Conservation (phyloP, 2,329 filamentous ascomycete species). For the Arthrobotrys megalospora region DNA sequence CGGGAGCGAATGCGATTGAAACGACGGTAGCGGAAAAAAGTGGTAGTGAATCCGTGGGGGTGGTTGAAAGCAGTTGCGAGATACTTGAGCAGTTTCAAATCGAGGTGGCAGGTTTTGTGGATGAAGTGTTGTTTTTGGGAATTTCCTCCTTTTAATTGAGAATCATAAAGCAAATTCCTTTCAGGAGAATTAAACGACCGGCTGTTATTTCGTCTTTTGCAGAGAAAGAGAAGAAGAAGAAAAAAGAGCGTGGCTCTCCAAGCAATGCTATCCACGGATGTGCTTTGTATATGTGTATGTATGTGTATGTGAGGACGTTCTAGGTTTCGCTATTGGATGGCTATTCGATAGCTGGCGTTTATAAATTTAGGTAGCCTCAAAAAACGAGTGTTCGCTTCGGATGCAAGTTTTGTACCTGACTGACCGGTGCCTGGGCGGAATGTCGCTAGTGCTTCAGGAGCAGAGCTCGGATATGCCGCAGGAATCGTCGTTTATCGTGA, state of each 20-base stretch:
- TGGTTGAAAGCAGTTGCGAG: neutral
- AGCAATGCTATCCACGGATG: neutral
- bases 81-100: neutral
- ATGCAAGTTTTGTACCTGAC: conserved; percentile 15
- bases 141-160: conserved; percentile 36
- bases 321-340: neutral
- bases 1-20: conserved; percentile 6
- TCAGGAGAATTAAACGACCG: conserved; percentile 25
- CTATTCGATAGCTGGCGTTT: conserved; percentile 6
- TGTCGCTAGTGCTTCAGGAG: conserved; percentile 58
- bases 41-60: neutral
- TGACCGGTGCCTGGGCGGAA: conserved; percentile 33
- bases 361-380: neutral
- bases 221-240: neutral
- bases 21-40: neutral
- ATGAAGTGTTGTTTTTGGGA: conserved; percentile 28
- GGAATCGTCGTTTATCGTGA: conserved; percentile 23
- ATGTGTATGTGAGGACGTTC: neutral
- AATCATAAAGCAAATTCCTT: conserved; percentile 30
- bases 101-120: conserved; percentile 13
- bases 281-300: neutral
- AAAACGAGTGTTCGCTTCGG: neutral
- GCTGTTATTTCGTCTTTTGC: neutral
- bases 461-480: conserved; percentile 53
- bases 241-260: neutral